These are phyloP conservation scores for Bocquillonia castaneifolia DNA, from an alignment of 441 rosid species.

Conservation along the genomic window DNA sequence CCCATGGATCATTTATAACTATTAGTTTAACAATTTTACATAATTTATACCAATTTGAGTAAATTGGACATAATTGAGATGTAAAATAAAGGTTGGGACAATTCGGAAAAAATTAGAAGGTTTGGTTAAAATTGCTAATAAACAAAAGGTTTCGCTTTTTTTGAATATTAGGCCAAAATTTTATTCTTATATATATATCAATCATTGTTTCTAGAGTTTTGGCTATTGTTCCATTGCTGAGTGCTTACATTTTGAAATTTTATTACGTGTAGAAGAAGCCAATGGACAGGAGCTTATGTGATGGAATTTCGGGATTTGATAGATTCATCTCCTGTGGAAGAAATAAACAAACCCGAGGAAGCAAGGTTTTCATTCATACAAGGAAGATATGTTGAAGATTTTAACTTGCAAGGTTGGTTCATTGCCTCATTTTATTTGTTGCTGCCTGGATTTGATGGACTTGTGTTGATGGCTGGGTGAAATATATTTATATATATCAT, in stretches of 20 bases:
- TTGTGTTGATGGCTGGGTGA: neutral
- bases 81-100: too few relatives aligned
- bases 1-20: too few relatives aligned
- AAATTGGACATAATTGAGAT: too few relatives aligned
- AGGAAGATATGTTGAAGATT: constrained; percentile 78
- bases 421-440: neutral
- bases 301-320: constrained; percentile 73
- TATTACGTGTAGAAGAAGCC: constrained; percentile 51
- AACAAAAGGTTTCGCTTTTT: too few relatives aligned
- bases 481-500: neutral
- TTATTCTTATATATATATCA: constrained; percentile 4
- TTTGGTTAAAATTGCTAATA: too few relatives aligned
- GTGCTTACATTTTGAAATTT: constrained; percentile 14
- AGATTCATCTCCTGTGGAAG: constrained; percentile 36
- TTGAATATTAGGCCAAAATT: neutral
- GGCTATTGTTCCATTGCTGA: constrained; percentile 3
- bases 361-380: constrained; percentile 78
- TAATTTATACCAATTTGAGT: too few relatives aligned
- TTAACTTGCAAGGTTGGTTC: constrained; percentile 43
- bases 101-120: too few relatives aligned
- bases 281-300: constrained; percentile 84
- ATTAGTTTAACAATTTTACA: too few relatives aligned
- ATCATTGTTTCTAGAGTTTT: constrained; percentile 7
- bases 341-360: constrained; percentile 46
- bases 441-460: neutral